A percentile compares a stretch with the other conserved stretches of the same genome.
Evolutionary conservation across 441 rosid genomes (phyloP).

Genomic region (Eruca vesicaria): DNA sequence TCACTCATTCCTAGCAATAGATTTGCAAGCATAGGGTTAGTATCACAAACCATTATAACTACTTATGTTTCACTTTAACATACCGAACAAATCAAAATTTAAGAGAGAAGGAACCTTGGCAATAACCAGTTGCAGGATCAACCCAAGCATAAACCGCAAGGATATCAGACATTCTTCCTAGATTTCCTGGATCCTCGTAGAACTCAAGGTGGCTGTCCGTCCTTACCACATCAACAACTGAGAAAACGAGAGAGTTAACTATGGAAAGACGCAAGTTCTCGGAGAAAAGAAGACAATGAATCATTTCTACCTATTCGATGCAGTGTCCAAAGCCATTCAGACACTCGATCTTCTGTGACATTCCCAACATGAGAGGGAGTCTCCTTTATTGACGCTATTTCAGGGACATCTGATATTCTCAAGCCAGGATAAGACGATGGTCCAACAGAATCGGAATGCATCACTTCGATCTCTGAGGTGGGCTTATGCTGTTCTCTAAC

Average conservation of each 20-base stretch:
- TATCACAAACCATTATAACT: background rate
- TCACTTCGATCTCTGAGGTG: slow-evolving; percentile 67
- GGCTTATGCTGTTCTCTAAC: slow-evolving; percentile 61
- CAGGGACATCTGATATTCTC: slow-evolving; percentile 70
- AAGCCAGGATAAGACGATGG: slow-evolving; percentile 45
- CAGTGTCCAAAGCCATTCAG: slow-evolving; percentile 98
- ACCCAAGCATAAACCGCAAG: slow-evolving; percentile 99
- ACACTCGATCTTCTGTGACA: slow-evolving; percentile 56
- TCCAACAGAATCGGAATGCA: slow-evolving; percentile 41
- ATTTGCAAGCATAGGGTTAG: slow-evolving; percentile 26
- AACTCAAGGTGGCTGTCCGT: slow-evolving; percentile 95
- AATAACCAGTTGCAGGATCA: slow-evolving; percentile 95
- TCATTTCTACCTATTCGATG: slow-evolving; percentile 70
- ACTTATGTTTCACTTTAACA: background rate
- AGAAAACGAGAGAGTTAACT: slow-evolving; percentile 26
- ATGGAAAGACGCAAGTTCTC: background rate
- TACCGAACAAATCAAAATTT: background rate
- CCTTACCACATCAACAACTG: slow-evolving; percentile 98
- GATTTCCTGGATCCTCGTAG: slow-evolving; percentile 78
- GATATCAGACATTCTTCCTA: slow-evolving; percentile 96
- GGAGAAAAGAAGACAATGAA: slow-evolving; percentile 11
- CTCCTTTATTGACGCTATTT: slow-evolving; percentile 49
- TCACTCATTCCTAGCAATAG: slow-evolving; percentile 89
- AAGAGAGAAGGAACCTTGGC: slow-evolving; percentile 68
- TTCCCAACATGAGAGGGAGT: slow-evolving; percentile 43